phyloP scores from a whole-genome alignment of 306 rosid genomes.

The Morella rubra region DNA sequence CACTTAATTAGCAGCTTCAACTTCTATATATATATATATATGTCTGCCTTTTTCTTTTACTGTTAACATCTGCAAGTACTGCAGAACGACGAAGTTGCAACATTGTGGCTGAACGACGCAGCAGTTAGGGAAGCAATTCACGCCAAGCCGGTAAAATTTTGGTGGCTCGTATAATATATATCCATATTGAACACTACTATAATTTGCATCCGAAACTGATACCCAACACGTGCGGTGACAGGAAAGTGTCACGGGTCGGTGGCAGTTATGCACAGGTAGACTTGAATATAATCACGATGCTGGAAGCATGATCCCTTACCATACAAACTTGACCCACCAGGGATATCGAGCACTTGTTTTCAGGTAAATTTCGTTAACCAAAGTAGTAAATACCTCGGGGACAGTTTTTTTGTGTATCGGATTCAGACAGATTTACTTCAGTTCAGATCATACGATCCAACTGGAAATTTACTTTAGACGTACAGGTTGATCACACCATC shows the following conservation, averaged over 20 bases:
- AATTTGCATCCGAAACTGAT: no score
- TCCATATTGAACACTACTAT: neutral
- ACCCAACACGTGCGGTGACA: slow-evolving; percentile 6
- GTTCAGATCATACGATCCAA: no score
- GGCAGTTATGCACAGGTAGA: slow-evolving; percentile 64
- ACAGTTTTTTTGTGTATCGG: no score
- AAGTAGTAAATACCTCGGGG: no score
- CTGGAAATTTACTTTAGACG: no score
- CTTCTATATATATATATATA: no score
- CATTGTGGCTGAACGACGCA: slow-evolving; percentile 69
- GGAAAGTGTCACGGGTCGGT: slow-evolving; percentile 48
- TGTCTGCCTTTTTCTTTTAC: neutral
- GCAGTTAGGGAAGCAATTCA: slow-evolving; percentile 77
- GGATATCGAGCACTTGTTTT: slow-evolving; percentile 86
- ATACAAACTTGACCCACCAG: slow-evolving; percentile 70
- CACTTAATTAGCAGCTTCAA: neutral
- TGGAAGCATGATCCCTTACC: slow-evolving; percentile 91
- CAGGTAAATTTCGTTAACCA: slow-evolving; percentile 45
- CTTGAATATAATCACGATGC: slow-evolving; percentile 50
- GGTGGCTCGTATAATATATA: no score
- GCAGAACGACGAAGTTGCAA: slow-evolving; percentile 68
- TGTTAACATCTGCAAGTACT: neutral
- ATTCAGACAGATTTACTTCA: no score
- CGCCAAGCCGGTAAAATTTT: slow-evolving; percentile 45
- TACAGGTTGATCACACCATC: no score